These are phyloP conservation scores for Pulveroboletus sp. DNA, from an alignment of 768 basidiomycete genomes.

Conservation along the genomic window DNA sequence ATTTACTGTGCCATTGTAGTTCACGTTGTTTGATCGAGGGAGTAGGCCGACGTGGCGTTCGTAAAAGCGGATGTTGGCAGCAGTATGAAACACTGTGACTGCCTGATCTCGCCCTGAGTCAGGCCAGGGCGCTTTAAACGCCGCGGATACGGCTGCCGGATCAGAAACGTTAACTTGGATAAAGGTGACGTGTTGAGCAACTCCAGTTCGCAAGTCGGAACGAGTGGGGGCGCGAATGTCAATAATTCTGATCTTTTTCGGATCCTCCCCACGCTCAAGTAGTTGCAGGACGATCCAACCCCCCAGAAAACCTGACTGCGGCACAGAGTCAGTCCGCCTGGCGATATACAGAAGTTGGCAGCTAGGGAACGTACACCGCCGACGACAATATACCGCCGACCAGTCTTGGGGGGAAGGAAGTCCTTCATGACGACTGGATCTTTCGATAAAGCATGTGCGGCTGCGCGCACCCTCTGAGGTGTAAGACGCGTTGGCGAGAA, in stretches of 20 bases:
- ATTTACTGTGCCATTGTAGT: constrained; percentile 65
- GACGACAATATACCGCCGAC: constrained; percentile 69
- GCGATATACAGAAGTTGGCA: background rate
- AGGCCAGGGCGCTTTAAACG: constrained; percentile 66
- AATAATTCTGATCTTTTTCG: constrained; percentile 57
- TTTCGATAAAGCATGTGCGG: constrained; percentile 36
- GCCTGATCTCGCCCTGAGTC: constrained; percentile 23
- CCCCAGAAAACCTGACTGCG: constrained; percentile 68
- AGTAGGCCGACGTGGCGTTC: constrained; percentile 55
- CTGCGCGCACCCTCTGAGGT: constrained; percentile 37
- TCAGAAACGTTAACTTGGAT: constrained; percentile 58
- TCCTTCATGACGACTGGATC: constrained; percentile 36
- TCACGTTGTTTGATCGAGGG: constrained; percentile 54
- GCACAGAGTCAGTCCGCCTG: background rate
- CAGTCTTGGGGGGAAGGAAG: constrained; percentile 63
- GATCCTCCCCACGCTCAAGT: constrained; percentile 67
- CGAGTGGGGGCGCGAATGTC: constrained; percentile 64
- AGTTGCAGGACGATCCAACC: constrained; percentile 74
- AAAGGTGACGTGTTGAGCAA: constrained; percentile 52
- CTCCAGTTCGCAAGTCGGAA: constrained; percentile 50
- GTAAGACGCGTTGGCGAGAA: constrained; percentile 54
- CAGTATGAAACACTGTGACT: constrained; percentile 72
- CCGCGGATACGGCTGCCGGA: constrained; percentile 47
- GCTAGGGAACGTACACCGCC: constrained; percentile 54
- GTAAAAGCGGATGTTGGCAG: constrained; percentile 75